Evolutionary conservation across 2,329 filamentous ascomycete genomes (phyloP), one percentile per base, ranked within the genome.

Genomic region (Arthrobotrys entomopaga): DNA sequence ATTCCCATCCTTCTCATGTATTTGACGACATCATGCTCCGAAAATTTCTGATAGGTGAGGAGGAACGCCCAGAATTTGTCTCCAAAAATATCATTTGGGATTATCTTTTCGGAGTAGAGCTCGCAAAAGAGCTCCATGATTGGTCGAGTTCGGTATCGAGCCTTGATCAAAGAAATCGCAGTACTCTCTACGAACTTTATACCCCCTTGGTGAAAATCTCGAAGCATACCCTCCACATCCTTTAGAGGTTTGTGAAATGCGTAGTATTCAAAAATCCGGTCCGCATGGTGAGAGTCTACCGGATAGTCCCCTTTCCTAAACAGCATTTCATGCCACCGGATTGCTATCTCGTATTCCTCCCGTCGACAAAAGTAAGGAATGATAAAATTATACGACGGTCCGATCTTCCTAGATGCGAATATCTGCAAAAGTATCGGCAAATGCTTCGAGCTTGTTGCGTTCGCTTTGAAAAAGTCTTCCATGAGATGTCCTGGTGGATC

Each of bases 1-100:
- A 61, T 49, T 4, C 71, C 76, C 52, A 77, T 66, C 19, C 58
- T 73, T 22, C 50, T 58, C 57, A 78, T 76, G 16, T 77, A 78
- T 7, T 54, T 43, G 7, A 67, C 76, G 5, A 78, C 38, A 40
- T 70, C 72, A 13, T 22, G 52, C 13, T 65, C 73, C 16, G 74
- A 61, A 20, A 78, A 67, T 26, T 52, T 50, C 26, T 57, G 56
- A 34, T 76, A 75, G 3, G 53, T 69, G 13, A 78, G 57, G 8
- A 78, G 66, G 15, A 72, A 65, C 0, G 74, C 76, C 78, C 78
- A 79, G 50, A 79, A 79, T 4, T 40, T 20, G 53, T 79, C 78
- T 6, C 75, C 73, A 52, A 78, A 75, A n/a, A 61, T 70, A 16
- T 64, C 64, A 24, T 69, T 78, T 6, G 58, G 49, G 22, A 66